Base-by-base conservation (phyloP, 352 stramenopile species). In the Phytopythium oedochilum region DNA sequence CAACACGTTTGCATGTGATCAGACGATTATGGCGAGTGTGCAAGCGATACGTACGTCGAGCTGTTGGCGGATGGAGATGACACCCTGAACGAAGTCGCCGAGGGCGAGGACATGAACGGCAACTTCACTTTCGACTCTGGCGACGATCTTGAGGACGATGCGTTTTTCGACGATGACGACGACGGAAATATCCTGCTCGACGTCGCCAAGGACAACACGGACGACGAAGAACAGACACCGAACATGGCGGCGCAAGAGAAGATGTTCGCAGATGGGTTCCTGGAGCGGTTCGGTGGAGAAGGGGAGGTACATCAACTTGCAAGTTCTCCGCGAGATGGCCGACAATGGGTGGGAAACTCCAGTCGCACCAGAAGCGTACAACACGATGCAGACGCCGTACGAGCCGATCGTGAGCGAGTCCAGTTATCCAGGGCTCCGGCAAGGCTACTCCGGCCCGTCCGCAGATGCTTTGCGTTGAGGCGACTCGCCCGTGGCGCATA, bases 31-130 rank as follows among this genome's bases (percentile, higher is more conserved):
- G 29, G 5, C 5, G 29, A 32, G 5, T 32, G 5, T 32, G 29
- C 5, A 9, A 32, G 29, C 29, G 29, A 32, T 32, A 32, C 29
- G 29, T 5, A 32, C 3, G 12, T 3, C 12, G 0, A 71, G 32
- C 11, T 71, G 28, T 20, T 54, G 50, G 8, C 22, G 18, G 2
- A 9, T 29, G 1, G 31, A 48, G 8, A 67, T 34, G 5, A 57
- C 56, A 2, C 7, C 17, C 35, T 68, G 5, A 32, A 32, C 29
- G 29, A 32, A 5, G 29, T 32, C 29, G 29, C 29, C 29, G 29
- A 32, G 5, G 29, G 29, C 5, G 29, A 32, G 5, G 9, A 32
- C 29, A 5, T 9, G 29, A 9, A 32, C 29, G 29, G 9, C 5
- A 10, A 32, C 29, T 5, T 9, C 9, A 9, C 29, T 9, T 10